Conservation (phyloP, 257 asterid species). For the Nicotiana undulata region DNA sequence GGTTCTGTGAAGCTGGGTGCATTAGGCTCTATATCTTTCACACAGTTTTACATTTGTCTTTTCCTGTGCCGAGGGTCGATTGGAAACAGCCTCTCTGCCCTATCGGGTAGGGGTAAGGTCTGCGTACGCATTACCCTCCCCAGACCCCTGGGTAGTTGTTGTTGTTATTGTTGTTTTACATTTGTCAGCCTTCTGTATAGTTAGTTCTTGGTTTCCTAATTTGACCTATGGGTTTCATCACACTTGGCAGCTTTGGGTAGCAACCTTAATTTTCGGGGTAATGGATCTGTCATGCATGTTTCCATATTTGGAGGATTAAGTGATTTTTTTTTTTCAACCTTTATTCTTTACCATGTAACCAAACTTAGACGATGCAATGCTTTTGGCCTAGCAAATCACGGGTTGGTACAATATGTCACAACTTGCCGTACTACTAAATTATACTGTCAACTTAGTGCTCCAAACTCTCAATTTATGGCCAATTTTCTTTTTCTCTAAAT, state of each 20-base stretch:
- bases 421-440: background rate
- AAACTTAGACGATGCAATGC: background rate
- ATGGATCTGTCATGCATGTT: background rate
- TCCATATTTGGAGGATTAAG: background rate
- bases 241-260: background rate
- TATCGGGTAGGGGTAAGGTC: too few species aligned
- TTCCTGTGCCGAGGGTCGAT: too few species aligned
- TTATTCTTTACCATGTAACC: background rate
- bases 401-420: background rate
- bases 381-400: background rate
- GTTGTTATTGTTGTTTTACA: too few species aligned
- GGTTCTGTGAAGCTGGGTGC: constrained; percentile 15
- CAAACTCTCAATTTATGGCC: too few species aligned
- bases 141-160: too few species aligned
- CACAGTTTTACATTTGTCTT: background rate
- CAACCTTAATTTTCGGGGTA: background rate
- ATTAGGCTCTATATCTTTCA: background rate
- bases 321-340: background rate
- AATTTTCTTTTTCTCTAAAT: too few species aligned
- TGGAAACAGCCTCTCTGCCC: too few species aligned
- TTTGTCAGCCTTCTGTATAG: background rate
- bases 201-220: background rate
- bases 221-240: background rate
- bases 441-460: background rate
- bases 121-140: too few species aligned